Evolutionary conservation across 1,284 basidiomycete species (phyloP).

Genomic region (Ustilago tritici): DNA sequence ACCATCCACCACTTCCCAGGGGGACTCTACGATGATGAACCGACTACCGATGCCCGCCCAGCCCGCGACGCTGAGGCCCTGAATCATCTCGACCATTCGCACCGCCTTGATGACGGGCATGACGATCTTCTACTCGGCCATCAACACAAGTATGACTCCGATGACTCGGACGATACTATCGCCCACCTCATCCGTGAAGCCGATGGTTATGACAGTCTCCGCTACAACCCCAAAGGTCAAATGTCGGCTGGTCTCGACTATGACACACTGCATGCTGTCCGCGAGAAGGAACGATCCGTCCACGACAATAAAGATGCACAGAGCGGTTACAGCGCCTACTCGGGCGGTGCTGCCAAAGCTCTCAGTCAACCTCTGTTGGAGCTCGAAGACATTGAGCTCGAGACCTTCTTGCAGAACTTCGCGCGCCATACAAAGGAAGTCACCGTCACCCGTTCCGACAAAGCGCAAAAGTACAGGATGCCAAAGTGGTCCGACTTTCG

Average conservation of each 20-base stretch:
- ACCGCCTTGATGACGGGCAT: background rate
- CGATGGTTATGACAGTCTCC: constrained; percentile 42
- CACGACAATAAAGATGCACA: constrained; percentile 28
- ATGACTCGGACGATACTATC: constrained; percentile 48
- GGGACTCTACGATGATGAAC: constrained; percentile 28
- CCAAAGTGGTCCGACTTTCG: constrained; percentile 68
- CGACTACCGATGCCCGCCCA: constrained; percentile 5
- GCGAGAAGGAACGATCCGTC: constrained; percentile 19
- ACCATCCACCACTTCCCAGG: constrained; percentile 41
- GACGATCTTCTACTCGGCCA: constrained; percentile 8
- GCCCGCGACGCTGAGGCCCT: background rate
- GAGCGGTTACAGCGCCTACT: constrained; percentile 37
- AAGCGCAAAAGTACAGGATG: constrained; percentile 57
- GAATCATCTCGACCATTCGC: background rate
- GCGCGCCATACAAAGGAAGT: constrained; percentile 66
- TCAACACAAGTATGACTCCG: constrained; percentile 34
- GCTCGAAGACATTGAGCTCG: constrained; percentile 67
- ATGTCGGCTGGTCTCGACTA: constrained; percentile 34
- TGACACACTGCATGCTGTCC: constrained; percentile 31
- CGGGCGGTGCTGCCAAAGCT: constrained; percentile 54
- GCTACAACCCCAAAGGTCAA: constrained; percentile 27
- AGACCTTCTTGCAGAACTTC: constrained; percentile 66
- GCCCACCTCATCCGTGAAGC: constrained; percentile 41
- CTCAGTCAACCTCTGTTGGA: constrained; percentile 63
- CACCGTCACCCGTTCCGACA: constrained; percentile 48